Base-by-base conservation (phyloP, 1,284 basidiomycete genomes). In the Puccinia novopanici region DNA sequence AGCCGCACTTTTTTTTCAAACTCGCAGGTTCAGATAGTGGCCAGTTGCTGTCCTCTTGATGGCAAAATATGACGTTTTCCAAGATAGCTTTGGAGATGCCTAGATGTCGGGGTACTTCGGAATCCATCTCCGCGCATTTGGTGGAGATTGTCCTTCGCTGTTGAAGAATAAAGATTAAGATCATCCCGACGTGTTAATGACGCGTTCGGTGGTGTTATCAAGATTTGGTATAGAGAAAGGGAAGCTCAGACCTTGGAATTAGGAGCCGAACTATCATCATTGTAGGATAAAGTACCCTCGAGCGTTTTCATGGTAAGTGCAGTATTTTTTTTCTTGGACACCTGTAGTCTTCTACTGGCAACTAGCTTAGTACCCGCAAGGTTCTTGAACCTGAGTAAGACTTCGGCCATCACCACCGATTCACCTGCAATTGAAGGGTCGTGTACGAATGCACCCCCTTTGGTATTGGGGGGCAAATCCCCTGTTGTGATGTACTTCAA, bases 41-140 rank as follows among this genome's bases (percentile, higher is more conserved):
- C 97, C 97, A 99, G 84, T 95, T 98, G 0, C 94, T 95, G 81
- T 99, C 97, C 85, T 99, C 97, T 87, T 99, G 97, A 86, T 99
- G 97, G 86, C 97, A 99, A 85, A 99, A 99, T 82, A 99, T 98
- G 84, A 99, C 96, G 85, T 98, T 98, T 84, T 99, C 96, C 27
- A 99, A 90, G 70, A 99, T 96, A 9, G 95, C 92, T 86, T 94
- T 95, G 15, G 94, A 97, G 2, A 99, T 96, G 61, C 97, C 97
- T n/a, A 99, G 90, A 15, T 93, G 88, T 81, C 91, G 89, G 6
- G 95, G 95, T 63, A 99, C 95, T 86, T 99, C 97, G 19, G 90
- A 88, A 85, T 99, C 96, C 89, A 99, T 92, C 86, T 98, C 95
- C 2, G 94, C 93, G 83, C 95, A 97, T 86, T 96, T 97, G 0